Conservation (phyloP, 768 basidiomycete genomes). For the Psilocybe sp. region DNA sequence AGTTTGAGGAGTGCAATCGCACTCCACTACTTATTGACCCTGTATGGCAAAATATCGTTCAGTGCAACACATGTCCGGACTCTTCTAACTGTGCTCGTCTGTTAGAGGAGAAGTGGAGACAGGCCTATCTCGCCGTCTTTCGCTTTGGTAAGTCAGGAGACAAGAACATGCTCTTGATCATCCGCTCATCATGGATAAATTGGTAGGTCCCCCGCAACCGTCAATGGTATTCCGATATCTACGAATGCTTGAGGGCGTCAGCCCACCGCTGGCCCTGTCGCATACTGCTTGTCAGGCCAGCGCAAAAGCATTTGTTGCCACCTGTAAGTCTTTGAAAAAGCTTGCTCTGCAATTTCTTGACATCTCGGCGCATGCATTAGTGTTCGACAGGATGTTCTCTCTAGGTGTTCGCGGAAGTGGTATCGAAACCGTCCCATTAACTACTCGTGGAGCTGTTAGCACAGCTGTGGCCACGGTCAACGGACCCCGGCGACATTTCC, state of each 20-base stretch:
- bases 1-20: slow-evolving; percentile 19
- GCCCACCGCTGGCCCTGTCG: slow-evolving; percentile 81
- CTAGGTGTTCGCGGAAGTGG: slow-evolving; percentile 79
- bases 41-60: slow-evolving; percentile 1
- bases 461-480: slow-evolving; percentile 59
- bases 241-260: slow-evolving; percentile 86
- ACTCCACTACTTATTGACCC: neutral
- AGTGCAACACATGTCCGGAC: slow-evolving; percentile 88
- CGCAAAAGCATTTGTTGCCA: slow-evolving; percentile 86
- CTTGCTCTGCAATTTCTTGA: slow-evolving; percentile 4
- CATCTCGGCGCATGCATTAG: slow-evolving; percentile 31
- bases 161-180: neutral
- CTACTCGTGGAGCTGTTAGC: slow-evolving; percentile 61
- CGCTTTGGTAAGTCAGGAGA: slow-evolving; percentile 62
- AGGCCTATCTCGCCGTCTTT: slow-evolving; percentile 83
- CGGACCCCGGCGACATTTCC: slow-evolving; percentile 80
- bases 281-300: slow-evolving; percentile 87
- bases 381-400: slow-evolving; percentile 89
- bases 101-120: slow-evolving; percentile 91
- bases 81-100: slow-evolving; percentile 72
- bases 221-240: slow-evolving; percentile 93
- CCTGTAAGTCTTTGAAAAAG: slow-evolving; percentile 47
- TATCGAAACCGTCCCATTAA: slow-evolving; percentile 58
- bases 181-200: slow-evolving; percentile 2
- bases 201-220: slow-evolving; percentile 76